Evolutionary conservation across 2,329 filamentous ascomycete species (phyloP).

Genomic region (Westerdykella aurantiaca): DNA sequence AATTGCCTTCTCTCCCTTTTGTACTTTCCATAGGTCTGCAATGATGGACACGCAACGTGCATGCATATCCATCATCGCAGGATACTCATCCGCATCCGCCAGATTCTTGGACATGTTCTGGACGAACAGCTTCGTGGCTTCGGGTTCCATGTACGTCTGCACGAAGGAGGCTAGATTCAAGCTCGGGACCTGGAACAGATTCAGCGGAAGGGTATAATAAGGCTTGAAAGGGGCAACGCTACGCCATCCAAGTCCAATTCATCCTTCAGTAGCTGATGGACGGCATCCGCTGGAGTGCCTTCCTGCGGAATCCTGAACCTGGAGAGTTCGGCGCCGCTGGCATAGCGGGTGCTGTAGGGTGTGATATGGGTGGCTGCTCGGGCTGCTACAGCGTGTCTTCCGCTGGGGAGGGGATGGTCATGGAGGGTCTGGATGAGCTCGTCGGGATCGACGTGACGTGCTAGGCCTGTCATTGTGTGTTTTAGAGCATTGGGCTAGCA

Average conservation of each 20-base stretch:
- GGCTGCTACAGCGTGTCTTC: conserved; percentile 32
- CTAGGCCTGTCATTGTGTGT: conserved; percentile 44
- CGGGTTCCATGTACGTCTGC: conserved; percentile 64
- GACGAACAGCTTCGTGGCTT: conserved; percentile 59
- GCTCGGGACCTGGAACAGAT: conserved; percentile 53
- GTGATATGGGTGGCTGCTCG: conserved; percentile 47
- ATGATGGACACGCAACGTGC: conserved; percentile 64
- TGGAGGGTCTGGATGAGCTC: conserved; percentile 51
- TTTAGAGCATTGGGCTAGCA: background rate
- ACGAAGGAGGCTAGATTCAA: conserved; percentile 66
- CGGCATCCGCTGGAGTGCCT: conserved; percentile 56
- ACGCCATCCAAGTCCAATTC: conserved; percentile 36
- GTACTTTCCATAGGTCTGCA: conserved; percentile 59
- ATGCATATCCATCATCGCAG: conserved; percentile 50
- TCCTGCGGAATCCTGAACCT: conserved; percentile 56
- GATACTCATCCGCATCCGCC: conserved; percentile 55
- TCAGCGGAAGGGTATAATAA: background rate
- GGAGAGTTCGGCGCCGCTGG: conserved; percentile 50
- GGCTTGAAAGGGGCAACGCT: background rate
- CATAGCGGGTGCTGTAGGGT: conserved; percentile 54
- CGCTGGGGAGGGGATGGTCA: conserved; percentile 33
- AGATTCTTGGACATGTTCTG: conserved; percentile 68
- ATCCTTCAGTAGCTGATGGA: conserved; percentile 55
- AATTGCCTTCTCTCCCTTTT: conserved; percentile 58
- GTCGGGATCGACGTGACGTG: conserved; percentile 48